Conservation (phyloP, 768 basidiomycete species). For the Pseudohyphozyma bogoriensis region DNA sequence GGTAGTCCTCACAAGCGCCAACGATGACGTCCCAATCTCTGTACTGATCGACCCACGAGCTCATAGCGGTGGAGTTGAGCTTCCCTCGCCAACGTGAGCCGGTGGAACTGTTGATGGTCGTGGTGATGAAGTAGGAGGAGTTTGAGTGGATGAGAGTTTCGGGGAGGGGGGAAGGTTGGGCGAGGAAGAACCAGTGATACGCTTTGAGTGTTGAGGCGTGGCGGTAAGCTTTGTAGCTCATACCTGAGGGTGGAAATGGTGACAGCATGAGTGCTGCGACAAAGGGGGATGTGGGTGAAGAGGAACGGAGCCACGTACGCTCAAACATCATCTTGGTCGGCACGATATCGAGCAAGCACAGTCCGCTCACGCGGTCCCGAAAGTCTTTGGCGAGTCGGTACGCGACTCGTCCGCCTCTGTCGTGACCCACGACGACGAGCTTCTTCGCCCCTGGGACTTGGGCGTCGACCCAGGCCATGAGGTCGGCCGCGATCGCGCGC, state of each 20-base stretch:
- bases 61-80: not conserved
- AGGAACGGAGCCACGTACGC: slow-evolving; percentile 24
- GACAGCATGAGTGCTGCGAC: slow-evolving; percentile 15
- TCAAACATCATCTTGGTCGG: slow-evolving; percentile 34
- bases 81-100: not conserved
- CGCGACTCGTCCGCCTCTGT: slow-evolving; percentile 36
- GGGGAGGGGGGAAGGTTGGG: not conserved
- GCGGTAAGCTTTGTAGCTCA: not conserved
- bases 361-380: slow-evolving; percentile 27
- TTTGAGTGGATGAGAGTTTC: not conserved
- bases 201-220: not conserved
- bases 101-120: slow-evolving; percentile 1
- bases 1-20: slow-evolving; percentile 35
- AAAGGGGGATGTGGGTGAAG: no score
- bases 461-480: slow-evolving; percentile 34
- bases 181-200: slow-evolving; percentile 5
- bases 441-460: slow-evolving; percentile 23
- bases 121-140: not conserved
- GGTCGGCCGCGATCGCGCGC: not conserved
- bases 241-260: not conserved
- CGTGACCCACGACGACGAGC: slow-evolving; percentile 34
- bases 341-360: slow-evolving; percentile 37
- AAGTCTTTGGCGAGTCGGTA: slow-evolving; percentile 36
- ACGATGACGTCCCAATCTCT: not conserved
- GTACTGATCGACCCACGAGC: not conserved